Conservation (phyloP, 257 asterid genomes). For the Schizonepeta tenuifolia region DNA sequence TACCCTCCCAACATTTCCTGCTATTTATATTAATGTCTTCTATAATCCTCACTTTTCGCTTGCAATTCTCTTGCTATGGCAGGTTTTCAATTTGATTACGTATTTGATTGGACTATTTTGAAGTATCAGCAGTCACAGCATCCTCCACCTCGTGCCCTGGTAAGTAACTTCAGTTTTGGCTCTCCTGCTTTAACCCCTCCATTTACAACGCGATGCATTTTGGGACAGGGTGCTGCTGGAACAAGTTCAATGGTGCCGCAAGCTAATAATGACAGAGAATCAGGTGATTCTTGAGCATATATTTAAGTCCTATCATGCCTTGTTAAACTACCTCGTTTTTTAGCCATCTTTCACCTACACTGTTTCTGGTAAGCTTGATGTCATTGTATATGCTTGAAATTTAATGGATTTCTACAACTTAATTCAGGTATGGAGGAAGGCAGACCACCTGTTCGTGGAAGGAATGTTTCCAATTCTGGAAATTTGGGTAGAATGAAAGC, state of each 20-base stretch:
- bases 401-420: constrained; percentile 27
- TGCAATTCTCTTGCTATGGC: constrained; percentile 19
- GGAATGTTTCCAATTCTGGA: constrained; percentile 63
- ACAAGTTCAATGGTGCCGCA: constrained; percentile 79
- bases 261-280: constrained; percentile 67
- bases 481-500: constrained; percentile 62
- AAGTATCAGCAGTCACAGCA: constrained; percentile 84
- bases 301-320: constrained; percentile 1
- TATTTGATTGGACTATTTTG: constrained; percentile 64
- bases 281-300: constrained; percentile 52
- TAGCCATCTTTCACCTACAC: neutral
- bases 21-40: constrained; percentile 6
- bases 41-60: constrained; percentile 8
- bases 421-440: constrained; percentile 77
- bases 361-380: constrained; percentile 4
- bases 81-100: constrained; percentile 60
- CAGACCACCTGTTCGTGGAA: constrained; percentile 55
- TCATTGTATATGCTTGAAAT: neutral
- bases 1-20: constrained; percentile 6
- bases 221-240: constrained; percentile 76
- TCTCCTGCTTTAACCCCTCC: constrained; percentile 25
- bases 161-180: constrained; percentile 45
- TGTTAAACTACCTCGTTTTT: neutral
- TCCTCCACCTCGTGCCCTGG: constrained; percentile 90
- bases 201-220: constrained; percentile 30